phyloP scores from a whole-genome alignment of 2,329 filamentous ascomycete species.

The Orbilia javanica region DNA sequence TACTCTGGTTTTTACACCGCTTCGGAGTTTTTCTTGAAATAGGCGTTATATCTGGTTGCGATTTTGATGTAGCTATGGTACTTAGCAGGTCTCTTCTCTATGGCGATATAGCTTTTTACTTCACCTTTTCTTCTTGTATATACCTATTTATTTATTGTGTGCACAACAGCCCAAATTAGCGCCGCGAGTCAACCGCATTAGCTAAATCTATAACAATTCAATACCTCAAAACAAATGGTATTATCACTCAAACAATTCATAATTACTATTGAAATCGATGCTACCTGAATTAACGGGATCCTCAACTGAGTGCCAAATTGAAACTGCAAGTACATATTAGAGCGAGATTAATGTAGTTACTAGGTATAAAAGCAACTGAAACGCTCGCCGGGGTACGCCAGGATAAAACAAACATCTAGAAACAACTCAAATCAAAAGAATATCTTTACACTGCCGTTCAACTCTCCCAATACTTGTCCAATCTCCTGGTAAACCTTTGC shows the following conservation, averaged over 20 bases:
- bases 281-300: too few relatives aligned
- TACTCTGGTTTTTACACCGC: conserved; percentile 6
- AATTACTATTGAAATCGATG: too few relatives aligned
- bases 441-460: conserved; percentile 13
- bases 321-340: not conserved
- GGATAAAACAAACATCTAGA: not conserved
- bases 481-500: conserved; percentile 46
- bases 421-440: conserved; percentile 15
- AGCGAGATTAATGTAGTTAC: not conserved
- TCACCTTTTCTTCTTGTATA: conserved; percentile 27
- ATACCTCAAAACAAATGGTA: too few relatives aligned
- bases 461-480: conserved; percentile 21
- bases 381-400: too few relatives aligned
- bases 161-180: too few relatives aligned
- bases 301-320: not conserved
- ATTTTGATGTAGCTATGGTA: not conserved
- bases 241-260: too few relatives aligned
- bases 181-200: too few relatives aligned
- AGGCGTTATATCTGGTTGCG: conserved; percentile 13
- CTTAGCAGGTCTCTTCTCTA: not conserved
- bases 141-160: conserved; percentile 2
- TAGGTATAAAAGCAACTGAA: too few relatives aligned
- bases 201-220: too few relatives aligned
- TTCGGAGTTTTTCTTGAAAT: conserved; percentile 28
- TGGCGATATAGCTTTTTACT: not conserved